A percentile compares a stretch with the other conserved stretches of the same genome.
phyloP scores from a whole-genome alignment of 1,139 yeast genomes.

The Pichia sp. region DNA sequence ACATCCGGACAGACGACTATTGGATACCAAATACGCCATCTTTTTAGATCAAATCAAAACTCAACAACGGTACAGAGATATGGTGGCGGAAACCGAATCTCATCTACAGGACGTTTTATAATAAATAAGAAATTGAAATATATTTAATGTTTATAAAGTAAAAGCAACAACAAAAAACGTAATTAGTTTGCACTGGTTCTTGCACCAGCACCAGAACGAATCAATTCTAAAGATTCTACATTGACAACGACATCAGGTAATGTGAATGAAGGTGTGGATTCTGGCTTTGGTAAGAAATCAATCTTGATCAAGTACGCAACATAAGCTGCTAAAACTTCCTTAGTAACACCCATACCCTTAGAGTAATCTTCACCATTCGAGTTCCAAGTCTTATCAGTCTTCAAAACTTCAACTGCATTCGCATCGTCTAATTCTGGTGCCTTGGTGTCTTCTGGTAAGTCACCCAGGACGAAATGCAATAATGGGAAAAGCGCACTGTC shows the following conservation, averaged over 20 bases:
- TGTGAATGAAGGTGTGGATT: conserved; percentile 37
- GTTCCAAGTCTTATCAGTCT: conserved; percentile 52
- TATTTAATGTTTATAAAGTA: conserved; percentile 5
- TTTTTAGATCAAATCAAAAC: conserved; percentile 84
- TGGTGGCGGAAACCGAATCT: conserved; percentile 59
- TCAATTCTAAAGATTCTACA: conserved; percentile 59
- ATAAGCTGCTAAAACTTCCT: conserved; percentile 67
- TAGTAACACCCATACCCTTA: conserved; percentile 70
- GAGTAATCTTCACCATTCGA: conserved; percentile 55
- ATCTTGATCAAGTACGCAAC: conserved; percentile 74
- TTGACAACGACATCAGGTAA: conserved; percentile 62
- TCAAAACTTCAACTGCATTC: conserved; percentile 68
- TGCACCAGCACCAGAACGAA: conserved; percentile 85
- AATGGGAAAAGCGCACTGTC: conserved; percentile 92
- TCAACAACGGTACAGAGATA: conserved; percentile 71
- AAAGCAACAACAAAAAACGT: conserved; percentile 20
- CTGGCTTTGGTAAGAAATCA: conserved; percentile 73
- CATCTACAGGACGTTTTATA: too few relatives aligned
- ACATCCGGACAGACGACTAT: conserved; percentile 66
- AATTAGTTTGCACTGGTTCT: conserved; percentile 55
- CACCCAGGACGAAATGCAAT: conserved; percentile 89
- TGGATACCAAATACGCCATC: conserved; percentile 75
- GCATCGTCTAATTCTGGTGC: conserved; percentile 94
- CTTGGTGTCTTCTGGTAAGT: conserved; percentile 84
- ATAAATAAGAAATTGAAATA: too few relatives aligned